These are phyloP conservation scores for Exophiala sideris DNA, from an alignment of 2,329 filamentous ascomycete genomes.

Conservation along the genomic window DNA sequence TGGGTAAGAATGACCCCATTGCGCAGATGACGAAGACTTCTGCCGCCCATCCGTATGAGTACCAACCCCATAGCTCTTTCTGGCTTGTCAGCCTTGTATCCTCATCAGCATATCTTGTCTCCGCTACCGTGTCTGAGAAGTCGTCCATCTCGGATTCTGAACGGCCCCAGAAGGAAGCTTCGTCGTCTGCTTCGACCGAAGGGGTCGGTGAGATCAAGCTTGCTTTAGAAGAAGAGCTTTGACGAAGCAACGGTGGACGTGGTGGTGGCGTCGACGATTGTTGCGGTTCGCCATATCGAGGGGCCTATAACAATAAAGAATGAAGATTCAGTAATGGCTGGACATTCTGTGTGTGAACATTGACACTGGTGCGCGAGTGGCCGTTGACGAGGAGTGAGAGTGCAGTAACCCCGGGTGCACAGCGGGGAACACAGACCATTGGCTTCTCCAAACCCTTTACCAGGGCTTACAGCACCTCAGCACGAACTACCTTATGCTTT, in stretches of 20 bases:
- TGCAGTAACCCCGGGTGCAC: background rate
- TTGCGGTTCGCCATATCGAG: conserved; percentile 22
- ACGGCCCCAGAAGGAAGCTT: conserved; percentile 36
- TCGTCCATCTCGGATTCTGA: conserved; percentile 35
- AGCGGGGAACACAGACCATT: no score
- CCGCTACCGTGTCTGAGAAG: conserved; percentile 27
- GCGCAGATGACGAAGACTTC: conserved; percentile 96
- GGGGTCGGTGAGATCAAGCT: conserved; percentile 59
- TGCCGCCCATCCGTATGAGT: conserved; percentile 91
- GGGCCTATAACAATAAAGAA: conserved; percentile 28
- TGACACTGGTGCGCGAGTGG: background rate
- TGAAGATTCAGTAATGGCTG: background rate
- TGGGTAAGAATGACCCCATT: conserved; percentile 87
- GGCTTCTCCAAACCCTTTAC: no score
- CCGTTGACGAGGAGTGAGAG: background rate
- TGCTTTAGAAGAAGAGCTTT: conserved; percentile 45
- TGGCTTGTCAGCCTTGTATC: conserved; percentile 83
- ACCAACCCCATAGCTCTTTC: conserved; percentile 91
- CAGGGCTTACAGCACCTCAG: no score
- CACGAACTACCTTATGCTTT: no score
- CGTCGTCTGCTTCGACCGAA: conserved; percentile 68
- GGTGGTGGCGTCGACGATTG: background rate
- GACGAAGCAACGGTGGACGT: conserved; percentile 18
- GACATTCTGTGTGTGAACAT: background rate
- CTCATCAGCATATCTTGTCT: conserved; percentile 68